Evolutionary conservation across 768 basidiomycete genomes (phyloP), one percentile per base, ranked within the genome.

Genomic region (Suillus tomentosus): DNA sequence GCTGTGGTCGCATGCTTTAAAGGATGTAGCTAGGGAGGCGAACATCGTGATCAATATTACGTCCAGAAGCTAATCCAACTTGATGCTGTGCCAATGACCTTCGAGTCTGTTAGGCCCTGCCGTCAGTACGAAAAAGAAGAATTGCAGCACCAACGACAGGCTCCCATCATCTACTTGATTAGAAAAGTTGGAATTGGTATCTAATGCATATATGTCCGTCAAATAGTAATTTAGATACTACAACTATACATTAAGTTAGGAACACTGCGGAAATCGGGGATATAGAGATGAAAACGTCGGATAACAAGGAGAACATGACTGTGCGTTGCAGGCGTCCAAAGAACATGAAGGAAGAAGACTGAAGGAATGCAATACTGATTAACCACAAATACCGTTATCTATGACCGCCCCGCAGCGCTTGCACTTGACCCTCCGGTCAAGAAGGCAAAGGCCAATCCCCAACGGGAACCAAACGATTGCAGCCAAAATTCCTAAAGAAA

Each of bases 391-490:
- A n/a, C 81, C 80, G 3, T 78, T 69, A 39, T 80, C 78, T 17
- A 84, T 63, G 3, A 74, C 50, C 34, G 65, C 54, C 5, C 82
- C 82, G 43, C 84, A 85, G n/a, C 82, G 78, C 31, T 71, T 74
- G 75, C 92, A 95, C 66, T 80, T 82, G 36, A 91, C 88, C 58
- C 81, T 78, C 51, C 89, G 82, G 73, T 95, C 93, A 31, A 95
- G 79, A 10, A 94, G 75, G 70, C 93, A 95, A 6, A 90, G 77
- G 2, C 87, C 91, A 45, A 95, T 82, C 5, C 93, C 93, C 0
- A 94, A 75, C 4, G 93, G 93, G 79, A 95, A 95, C 92, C 91
- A 94, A 64, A 94, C 79, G 31, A 95, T 77, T 5, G 93, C 92
- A 9, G 90, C 90, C n/a, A 95, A 76, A 39, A 94, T 75, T 62